Base-by-base conservation (phyloP, 164 flowering plant species). In the Pachysandra terminalis region DNA sequence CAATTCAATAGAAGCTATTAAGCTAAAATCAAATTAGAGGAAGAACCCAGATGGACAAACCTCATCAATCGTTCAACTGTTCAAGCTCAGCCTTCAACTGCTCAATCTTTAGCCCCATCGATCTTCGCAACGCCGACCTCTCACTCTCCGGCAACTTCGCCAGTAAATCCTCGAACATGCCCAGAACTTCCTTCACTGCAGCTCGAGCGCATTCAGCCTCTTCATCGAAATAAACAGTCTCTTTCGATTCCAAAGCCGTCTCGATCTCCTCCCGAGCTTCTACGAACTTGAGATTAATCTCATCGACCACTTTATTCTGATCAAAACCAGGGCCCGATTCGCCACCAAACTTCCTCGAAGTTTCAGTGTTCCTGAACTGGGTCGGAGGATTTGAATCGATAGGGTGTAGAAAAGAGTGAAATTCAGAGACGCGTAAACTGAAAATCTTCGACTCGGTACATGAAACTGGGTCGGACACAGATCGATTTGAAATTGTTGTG, bases 221-320 rank as follows among this genome's bases (percentile, higher is more conserved):
- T 66, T 94, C 97, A 26, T 94, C 67, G 62, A 94, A 94, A 72
- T 94, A 94, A 35, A 94, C 96, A 4, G 97, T 91, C 75, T 94
- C 98, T 62, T 91, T 91, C 3, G 97, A 87, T 28, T 94, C 98
- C 87, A 89, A 58, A 7, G 97, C 98, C 79, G 82, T 75, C 66
- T 92, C 97, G 64, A 95, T 92, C 90, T 92, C 98, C 72, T 95
- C 98, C 35, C 98, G 83, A 9, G 98, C 98, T 75, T 95, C 97
- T 16, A 87, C 97, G 35, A 95, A 95, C 79, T 87, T 92, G 67
- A 90, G 81, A 78, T 94, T 94, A 45, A 95, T 95, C 72, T 76
- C 77, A 77, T 94, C 98, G 32, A 94, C 84, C 66, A 71, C 92
- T 68, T 74, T 86, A 74, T 77, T 79, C 51, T 70, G 73, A 25